These are phyloP conservation scores for Torrubiella hemipterigena DNA, from an alignment of 2,329 filamentous ascomycete genomes.

Conservation along the genomic window DNA sequence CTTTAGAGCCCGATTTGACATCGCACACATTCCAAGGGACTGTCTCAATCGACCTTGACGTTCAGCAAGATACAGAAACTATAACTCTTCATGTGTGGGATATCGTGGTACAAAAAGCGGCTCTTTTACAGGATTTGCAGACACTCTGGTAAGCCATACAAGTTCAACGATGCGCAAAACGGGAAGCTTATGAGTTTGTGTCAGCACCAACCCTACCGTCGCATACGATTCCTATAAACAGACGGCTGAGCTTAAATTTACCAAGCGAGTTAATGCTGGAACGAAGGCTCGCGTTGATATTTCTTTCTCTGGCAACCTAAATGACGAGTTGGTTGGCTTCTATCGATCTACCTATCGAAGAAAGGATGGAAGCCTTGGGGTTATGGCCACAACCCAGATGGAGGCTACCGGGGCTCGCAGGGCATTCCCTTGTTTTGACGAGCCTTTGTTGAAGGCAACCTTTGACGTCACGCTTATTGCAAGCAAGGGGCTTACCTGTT, in stretches of 20 bases:
- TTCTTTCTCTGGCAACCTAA: slow-evolving; percentile 63
- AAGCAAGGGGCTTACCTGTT: slow-evolving; percentile 78
- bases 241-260: slow-evolving; percentile 70
- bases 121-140: slow-evolving; percentile 31
- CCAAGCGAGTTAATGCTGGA: slow-evolving; percentile 59
- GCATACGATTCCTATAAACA: slow-evolving; percentile 70
- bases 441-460: slow-evolving; percentile 84
- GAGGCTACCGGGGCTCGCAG: slow-evolving; percentile 88
- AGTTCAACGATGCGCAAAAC: too few relatives aligned
- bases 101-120: slow-evolving; percentile 64
- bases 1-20: slow-evolving; percentile 80
- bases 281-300: slow-evolving; percentile 55
- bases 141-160: slow-evolving; percentile 30
- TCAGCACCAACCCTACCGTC: slow-evolving; percentile 36
- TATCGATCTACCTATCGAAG: slow-evolving; percentile 91
- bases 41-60: slow-evolving; percentile 77
- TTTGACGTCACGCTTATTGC: slow-evolving; percentile 88
- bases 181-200: too few relatives aligned
- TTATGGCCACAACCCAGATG: slow-evolving; percentile 89
- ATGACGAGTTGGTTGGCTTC: slow-evolving; percentile 96
- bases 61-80: slow-evolving; percentile 70
- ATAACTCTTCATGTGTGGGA: slow-evolving; percentile 84
- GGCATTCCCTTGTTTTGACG: slow-evolving; percentile 94
- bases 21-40: slow-evolving; percentile 79
- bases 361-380: slow-evolving; percentile 63